phyloP scores from a whole-genome alignment of 139 green algal genomes.

The Chlorella sp. region DNA sequence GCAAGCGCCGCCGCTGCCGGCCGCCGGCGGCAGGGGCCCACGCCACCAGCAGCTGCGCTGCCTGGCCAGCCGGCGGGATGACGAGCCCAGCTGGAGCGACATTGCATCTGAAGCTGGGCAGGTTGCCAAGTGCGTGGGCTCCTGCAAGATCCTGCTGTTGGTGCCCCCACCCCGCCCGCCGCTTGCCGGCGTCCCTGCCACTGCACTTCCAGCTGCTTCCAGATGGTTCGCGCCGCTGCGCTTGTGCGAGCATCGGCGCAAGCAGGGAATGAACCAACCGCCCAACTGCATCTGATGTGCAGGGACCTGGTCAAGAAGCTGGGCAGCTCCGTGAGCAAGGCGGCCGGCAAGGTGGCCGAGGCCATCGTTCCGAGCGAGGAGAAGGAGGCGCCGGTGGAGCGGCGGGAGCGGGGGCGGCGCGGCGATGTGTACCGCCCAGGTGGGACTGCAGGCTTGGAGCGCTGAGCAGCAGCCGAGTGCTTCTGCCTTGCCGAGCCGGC shows the following conservation, averaged over 20 bases:
- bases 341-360: neutral
- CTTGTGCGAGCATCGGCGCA: too few relatives aligned
- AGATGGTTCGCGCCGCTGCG: too few relatives aligned
- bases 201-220: neutral
- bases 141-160: too few relatives aligned
- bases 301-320: slow-evolving; percentile 23
- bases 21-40: neutral
- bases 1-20: neutral
- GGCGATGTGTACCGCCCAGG: slow-evolving; percentile 22
- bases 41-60: slow-evolving; percentile 6
- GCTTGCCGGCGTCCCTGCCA: neutral
- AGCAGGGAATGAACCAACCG: too few relatives aligned
- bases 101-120: slow-evolving; percentile 24
- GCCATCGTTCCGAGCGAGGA: slow-evolving; percentile 3
- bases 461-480: too few relatives aligned
- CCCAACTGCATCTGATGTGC: too few relatives aligned
- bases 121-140: slow-evolving; percentile 23
- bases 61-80: slow-evolving; percentile 4
- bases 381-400: neutral
- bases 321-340: slow-evolving; percentile 9
- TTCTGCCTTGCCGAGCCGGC: too few relatives aligned
- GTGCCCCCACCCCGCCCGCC: too few relatives aligned
- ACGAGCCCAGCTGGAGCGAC: slow-evolving; percentile 23
- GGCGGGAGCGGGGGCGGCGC: neutral
- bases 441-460: neutral